phyloP scores from a whole-genome alignment of 345 rosid species.

The Eucalyptus erythrocorys region DNA sequence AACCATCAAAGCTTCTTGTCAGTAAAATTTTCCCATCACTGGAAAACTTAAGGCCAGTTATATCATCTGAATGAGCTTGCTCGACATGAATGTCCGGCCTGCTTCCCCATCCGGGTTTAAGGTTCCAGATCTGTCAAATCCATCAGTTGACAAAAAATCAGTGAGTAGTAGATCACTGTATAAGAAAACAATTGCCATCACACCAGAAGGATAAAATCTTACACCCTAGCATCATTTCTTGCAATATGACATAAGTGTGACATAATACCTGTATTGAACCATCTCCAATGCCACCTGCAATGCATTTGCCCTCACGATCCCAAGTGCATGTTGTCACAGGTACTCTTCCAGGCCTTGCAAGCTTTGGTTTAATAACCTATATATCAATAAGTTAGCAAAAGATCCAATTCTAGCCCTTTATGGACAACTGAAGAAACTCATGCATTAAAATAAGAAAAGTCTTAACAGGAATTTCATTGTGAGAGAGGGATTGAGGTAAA shows the following conservation, averaged over 20 bases:
- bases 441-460: neutral
- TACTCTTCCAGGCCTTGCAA: constrained; percentile 95
- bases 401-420: neutral
- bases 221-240: neutral
- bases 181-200: neutral
- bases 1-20: constrained; percentile 87
- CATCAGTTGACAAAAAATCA: neutral
- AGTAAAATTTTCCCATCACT: constrained; percentile 65
- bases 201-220: neutral
- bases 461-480: neutral
- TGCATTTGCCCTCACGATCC: constrained; percentile 89
- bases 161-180: neutral
- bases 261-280: constrained; percentile 82
- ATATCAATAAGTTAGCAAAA: neutral
- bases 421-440: neutral
- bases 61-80: constrained; percentile 86
- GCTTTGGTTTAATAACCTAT: constrained; percentile 96
- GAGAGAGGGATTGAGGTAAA: neutral
- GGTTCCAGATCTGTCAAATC: constrained; percentile 65
- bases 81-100: constrained; percentile 78
- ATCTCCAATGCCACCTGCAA: constrained; percentile 88
- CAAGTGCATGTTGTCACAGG: constrained; percentile 92
- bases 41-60: constrained; percentile 82
- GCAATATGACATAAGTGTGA: neutral
- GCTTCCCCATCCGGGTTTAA: constrained; percentile 99